Base-by-base conservation (phyloP, 192 early-diverging fungal genomes). In the Rhizophlyctis rosea region DNA sequence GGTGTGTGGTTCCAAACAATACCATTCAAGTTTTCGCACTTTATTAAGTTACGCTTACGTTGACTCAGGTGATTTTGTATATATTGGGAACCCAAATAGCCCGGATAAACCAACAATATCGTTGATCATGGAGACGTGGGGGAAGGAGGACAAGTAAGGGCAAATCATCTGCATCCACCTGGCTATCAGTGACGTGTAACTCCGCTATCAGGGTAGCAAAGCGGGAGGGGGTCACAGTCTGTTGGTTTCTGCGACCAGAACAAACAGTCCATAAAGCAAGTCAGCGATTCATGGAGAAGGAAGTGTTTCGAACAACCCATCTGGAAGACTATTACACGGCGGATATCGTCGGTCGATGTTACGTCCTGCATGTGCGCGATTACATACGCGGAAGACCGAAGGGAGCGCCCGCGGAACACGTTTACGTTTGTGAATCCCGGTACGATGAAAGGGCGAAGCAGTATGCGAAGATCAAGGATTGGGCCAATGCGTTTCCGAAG, bases 241-340 rank as follows among this genome's bases (percentile, higher is more conserved):
- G 69, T 51, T 86, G 84, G 86, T 89, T 77, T 55, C 76, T 88
- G 35, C 77, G 76, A 2, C 86, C 88, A 14, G 81, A 89, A 50
- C 82, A 87, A 71, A 88, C 79, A n/a, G 67, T 76, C 4, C 79
- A 87, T 47, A 79, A 77, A 36, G 77, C 76, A n/a, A 75, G 64
- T 28, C 63, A 72, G 7, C 70, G 71, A 34, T 89, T 89, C 62
- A 77, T 78, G 47, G 75, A 82, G 39, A 81, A 85, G 7, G 88
- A 89, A 57, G 83, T 89, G 2, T 76, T 89, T 56, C 87, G 84
- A 67, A 82, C 82, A 4, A 81, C 68, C 49, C 76, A 75, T 50
- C 47, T 69, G 23, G 83, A 84, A 33, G 72, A 80, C 13, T 81
- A 86, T 59, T 33, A 62, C 34, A 62, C 78, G 16, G 50, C 61